Conservation (phyloP, 768 basidiomycete genomes). For the Kwoniella sp. region DNA sequence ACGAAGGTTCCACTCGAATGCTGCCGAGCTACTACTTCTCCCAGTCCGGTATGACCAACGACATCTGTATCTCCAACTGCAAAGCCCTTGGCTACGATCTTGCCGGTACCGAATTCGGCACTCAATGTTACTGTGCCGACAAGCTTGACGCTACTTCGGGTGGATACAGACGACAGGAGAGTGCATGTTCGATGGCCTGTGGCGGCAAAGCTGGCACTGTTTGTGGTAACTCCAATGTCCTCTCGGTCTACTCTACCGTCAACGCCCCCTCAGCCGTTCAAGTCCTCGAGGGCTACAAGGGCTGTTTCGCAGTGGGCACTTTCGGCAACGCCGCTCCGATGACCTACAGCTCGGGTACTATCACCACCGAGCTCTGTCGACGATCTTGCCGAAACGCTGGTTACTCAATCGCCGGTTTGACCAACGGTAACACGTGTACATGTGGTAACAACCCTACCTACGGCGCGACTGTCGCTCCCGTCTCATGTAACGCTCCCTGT, state of each 20-base stretch:
- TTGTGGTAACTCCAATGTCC: constrained; percentile 30
- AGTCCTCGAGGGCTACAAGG: constrained; percentile 32
- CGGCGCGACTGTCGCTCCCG: constrained; percentile 19
- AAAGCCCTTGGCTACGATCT: constrained; percentile 21
- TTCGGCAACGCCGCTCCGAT: constrained; percentile 24
- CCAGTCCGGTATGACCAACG: constrained; percentile 29
- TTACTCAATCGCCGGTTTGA: constrained; percentile 31
- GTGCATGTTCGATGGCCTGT: constrained; percentile 18
- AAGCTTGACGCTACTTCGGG: constrained; percentile 24
- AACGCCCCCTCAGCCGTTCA: constrained; percentile 14
- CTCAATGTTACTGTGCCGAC: constrained; percentile 31
- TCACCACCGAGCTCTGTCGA: constrained; percentile 46
- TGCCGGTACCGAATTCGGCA: constrained; percentile 31
- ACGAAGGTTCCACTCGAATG: constrained; percentile 15
- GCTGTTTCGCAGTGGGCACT: constrained; percentile 32
- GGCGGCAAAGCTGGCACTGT: constrained; percentile 6
- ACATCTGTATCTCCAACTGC: constrained; percentile 30
- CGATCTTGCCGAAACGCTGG: constrained; percentile 40
- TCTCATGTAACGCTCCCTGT: constrained; percentile 27
- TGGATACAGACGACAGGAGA: constrained; percentile 18
- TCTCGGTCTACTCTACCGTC: constrained; percentile 23
- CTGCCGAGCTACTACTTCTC: constrained; percentile 24
- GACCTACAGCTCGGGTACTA: constrained; percentile 21
- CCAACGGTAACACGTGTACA: constrained; percentile 39
- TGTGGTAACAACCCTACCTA: constrained; percentile 38